These are phyloP conservation scores for Thymus mandschuricus DNA, from an alignment of 257 asterid genomes.

Conservation along the genomic window DNA sequence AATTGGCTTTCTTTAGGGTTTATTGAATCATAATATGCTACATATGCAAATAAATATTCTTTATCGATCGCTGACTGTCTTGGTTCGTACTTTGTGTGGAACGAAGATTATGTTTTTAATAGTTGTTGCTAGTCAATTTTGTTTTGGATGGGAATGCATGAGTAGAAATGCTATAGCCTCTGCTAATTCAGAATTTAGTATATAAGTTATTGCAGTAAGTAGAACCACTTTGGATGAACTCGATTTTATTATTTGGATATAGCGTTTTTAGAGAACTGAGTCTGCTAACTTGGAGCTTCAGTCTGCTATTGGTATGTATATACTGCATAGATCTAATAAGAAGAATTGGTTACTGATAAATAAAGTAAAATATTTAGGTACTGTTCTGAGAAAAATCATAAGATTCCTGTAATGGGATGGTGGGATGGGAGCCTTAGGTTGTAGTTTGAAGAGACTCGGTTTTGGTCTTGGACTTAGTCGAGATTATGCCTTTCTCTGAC, in stretches of 20 bases:
- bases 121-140: neutral
- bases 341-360: neutral
- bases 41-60: conserved; percentile 23
- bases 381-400: neutral
- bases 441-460: neutral
- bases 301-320: neutral
- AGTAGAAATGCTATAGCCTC: conserved; percentile 4
- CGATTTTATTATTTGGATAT: neutral
- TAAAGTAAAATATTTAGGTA: too few relatives aligned
- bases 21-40: conserved; percentile 21
- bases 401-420: neutral
- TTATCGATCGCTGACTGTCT: neutral
- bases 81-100: neutral
- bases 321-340: neutral
- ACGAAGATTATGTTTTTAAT: neutral
- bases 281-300: neutral
- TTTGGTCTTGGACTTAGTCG: neutral
- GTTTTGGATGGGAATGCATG: conserved; percentile 7
- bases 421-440: too few relatives aligned
- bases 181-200: neutral
- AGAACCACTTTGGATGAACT: conserved; percentile 9
- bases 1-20: conserved; percentile 7
- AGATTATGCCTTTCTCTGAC: neutral
- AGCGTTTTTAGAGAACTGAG: conserved; percentile 7
- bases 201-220: neutral